Evolutionary conservation across 169 alveolate species (phyloP), one percentile per base, ranked within the genome.

Genomic region (Pseudocohnilembus persalinus): DNA sequence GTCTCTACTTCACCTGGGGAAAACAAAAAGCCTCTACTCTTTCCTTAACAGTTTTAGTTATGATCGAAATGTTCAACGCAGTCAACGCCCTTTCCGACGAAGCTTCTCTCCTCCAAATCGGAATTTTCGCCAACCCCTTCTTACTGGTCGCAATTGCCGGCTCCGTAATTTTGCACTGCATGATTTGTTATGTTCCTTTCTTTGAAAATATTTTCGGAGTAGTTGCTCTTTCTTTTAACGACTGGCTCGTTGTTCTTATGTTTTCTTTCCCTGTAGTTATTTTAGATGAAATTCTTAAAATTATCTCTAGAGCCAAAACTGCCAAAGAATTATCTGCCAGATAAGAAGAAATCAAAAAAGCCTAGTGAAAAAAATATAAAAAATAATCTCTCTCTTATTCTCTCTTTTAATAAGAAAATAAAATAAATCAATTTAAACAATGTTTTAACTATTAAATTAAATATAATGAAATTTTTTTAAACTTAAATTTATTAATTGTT

Each of bases 41-140:
- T 31, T 93, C 99, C 74, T 92, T 99, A 78, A 97, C 99, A 6
- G 99, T 98, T 34, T 93, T 99, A 72, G 99, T 99, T 31, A 94
- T 98, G 31, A 97, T 98, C 74, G 99, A 99, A 90, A 98, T 99
- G 99, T 94, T 99, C 78, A 99, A 99, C 89, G 99, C 99, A 24
- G 94, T 98, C 87, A 99, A 99, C 88, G 99, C 99, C 29, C 94
- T 99, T 31, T 97, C 99, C 27, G 99, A 99, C 90, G 99, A 98
- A 89, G 96, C 97, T 72, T 98, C 99, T 25, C 90, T 99, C 33
- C 86, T 98, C 27, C 94, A 90, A 74, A 93, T 98, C 92, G 99
- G 99, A 29, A 99, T 99, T n/a, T 98, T 99, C 99, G 94, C 91
- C 6, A 99, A 99, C 88, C 99, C 98, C 31, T 97, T 96, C 90